Percentiles rank a stretch among this genome's conserved stretches.
These are phyloP conservation scores for Brassica carinata DNA, from an alignment of 345 rosid genomes.

Conservation along the genomic window DNA sequence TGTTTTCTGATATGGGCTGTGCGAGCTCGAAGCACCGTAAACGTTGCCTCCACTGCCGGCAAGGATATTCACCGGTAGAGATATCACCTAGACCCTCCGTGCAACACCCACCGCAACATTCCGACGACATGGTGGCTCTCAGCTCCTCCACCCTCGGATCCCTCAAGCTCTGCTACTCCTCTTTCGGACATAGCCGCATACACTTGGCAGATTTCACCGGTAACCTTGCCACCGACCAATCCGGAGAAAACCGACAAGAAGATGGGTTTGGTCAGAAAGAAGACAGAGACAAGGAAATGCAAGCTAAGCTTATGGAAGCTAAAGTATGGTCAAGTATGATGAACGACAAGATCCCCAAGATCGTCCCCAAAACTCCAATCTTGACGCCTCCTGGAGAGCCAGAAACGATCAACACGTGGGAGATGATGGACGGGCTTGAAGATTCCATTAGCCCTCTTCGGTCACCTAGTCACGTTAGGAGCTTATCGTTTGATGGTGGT, in stretches of 20 bases:
- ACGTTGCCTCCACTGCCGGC: conserved; percentile 72
- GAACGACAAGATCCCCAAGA: conserved; percentile 66
- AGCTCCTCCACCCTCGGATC: conserved; percentile 74
- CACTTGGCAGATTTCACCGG: conserved; percentile 24
- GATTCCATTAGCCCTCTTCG: conserved; percentile 51
- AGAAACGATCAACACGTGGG: conserved; percentile 92
- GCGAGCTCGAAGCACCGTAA: conserved; percentile 70
- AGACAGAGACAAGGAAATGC: conserved; percentile 37
- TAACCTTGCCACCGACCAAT: conserved; percentile 23
- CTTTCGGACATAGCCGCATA: conserved; percentile 29
- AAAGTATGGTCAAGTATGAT: conserved; percentile 92
- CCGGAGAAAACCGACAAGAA: conserved; percentile 4
- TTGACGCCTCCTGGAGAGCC: conserved; percentile 95
- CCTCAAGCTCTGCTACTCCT: conserved; percentile 54
- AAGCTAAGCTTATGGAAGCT: conserved; percentile 67
- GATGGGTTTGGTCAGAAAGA: conserved; percentile 22
- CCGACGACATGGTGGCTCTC: conserved; percentile 71
- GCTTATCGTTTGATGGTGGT: conserved; percentile 68
- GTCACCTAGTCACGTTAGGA: conserved; percentile 52
- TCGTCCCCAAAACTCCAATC: conserved; percentile 64
- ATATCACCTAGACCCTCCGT: conserved; percentile 66
- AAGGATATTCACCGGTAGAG: conserved; percentile 64
- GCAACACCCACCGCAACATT: conserved; percentile 64
- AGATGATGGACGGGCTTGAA: conserved; percentile 91
- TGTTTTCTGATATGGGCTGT: conserved; percentile 69